Conservation (phyloP, 2,329 filamentous ascomycete genomes). For the Penicillium glabrum region DNA sequence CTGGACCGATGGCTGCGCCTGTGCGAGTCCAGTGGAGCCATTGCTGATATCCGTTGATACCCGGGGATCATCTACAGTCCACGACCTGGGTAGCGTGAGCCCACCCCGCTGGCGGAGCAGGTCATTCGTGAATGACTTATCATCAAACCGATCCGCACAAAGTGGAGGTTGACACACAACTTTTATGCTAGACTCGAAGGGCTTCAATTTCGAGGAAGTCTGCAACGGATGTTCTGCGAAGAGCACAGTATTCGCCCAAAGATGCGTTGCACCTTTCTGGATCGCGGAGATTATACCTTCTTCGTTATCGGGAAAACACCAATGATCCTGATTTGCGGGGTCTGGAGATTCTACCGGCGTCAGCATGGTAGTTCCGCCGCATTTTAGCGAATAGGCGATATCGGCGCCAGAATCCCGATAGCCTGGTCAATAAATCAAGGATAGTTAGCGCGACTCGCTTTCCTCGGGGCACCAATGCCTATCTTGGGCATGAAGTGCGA, state of each 20-base stretch:
- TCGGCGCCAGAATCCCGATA: slow-evolving; percentile 53
- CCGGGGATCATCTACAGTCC: slow-evolving; percentile 27
- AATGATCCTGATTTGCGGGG: slow-evolving; percentile 32
- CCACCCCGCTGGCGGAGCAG: slow-evolving; percentile 36
- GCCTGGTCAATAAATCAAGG: slow-evolving; percentile 28
- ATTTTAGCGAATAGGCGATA: slow-evolving; percentile 45
- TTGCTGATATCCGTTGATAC: background rate
- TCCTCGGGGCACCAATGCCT: background rate
- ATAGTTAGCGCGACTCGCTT: background rate
- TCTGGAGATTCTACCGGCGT: slow-evolving; percentile 31
- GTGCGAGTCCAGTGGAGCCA: background rate
- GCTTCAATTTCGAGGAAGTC: slow-evolving; percentile 34
- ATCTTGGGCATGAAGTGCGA: background rate
- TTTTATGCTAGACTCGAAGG: slow-evolving; percentile 31
- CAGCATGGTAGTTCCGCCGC: slow-evolving; percentile 32
- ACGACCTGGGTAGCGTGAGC: slow-evolving; percentile 45
- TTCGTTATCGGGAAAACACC: slow-evolving; percentile 49
- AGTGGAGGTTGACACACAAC: slow-evolving; percentile 50
- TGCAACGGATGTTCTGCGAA: slow-evolving; percentile 53
- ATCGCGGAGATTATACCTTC: slow-evolving; percentile 44
- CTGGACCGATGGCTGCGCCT: background rate
- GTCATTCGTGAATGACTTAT: slow-evolving; percentile 52
- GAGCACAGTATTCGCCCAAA: slow-evolving; percentile 55
- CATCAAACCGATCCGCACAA: slow-evolving; percentile 51
- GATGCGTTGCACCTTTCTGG: slow-evolving; percentile 42